Percentiles rank a stretch among this genome's conserved stretches.
Conservation (phyloP, 1,284 basidiomycete genomes). For the Wallemia ichthyophaga region DNA sequence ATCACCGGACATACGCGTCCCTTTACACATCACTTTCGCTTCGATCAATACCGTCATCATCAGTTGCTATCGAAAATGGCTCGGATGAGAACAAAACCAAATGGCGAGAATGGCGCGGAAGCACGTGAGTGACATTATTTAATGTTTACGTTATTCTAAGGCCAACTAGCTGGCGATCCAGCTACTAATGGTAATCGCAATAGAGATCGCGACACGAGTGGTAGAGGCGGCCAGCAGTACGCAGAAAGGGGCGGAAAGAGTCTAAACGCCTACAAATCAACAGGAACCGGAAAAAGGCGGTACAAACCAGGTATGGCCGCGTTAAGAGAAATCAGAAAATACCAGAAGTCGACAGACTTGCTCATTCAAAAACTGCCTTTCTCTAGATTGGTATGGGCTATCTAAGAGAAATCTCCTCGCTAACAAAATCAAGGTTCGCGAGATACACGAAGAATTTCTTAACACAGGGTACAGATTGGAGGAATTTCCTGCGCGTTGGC, state of each 20-base stretch:
- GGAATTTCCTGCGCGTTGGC: constrained; percentile 41
- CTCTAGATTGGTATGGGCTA: constrained; percentile 45
- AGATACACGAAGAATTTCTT: constrained; percentile 5
- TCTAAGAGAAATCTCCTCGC: constrained; percentile 5
- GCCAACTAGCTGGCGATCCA: neutral
- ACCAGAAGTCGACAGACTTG: constrained; percentile 73
- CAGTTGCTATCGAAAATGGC: neutral
- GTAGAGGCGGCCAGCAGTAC: too few species aligned
- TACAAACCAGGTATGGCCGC: constrained; percentile 68
- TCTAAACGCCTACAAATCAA: too few species aligned
- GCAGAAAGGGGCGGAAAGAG: too few species aligned
- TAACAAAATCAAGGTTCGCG: constrained; percentile 12
- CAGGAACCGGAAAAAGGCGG: constrained; percentile 18
- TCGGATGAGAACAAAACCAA: neutral
- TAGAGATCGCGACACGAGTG: too few species aligned
- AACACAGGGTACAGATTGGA: constrained; percentile 13
- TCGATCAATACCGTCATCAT: neutral
- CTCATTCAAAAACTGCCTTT: constrained; percentile 66
- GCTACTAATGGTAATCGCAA: neutral
- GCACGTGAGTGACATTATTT: neutral
- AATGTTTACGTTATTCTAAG: neutral
- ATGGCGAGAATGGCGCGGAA: neutral
- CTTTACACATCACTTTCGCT: neutral
- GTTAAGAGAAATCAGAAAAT: constrained; percentile 65
- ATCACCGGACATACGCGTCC: neutral